Evolutionary conservation across 2,329 filamentous ascomycete genomes (phyloP), one percentile per base, ranked within the genome.

Genomic region (Cadophora gregata): DNA sequence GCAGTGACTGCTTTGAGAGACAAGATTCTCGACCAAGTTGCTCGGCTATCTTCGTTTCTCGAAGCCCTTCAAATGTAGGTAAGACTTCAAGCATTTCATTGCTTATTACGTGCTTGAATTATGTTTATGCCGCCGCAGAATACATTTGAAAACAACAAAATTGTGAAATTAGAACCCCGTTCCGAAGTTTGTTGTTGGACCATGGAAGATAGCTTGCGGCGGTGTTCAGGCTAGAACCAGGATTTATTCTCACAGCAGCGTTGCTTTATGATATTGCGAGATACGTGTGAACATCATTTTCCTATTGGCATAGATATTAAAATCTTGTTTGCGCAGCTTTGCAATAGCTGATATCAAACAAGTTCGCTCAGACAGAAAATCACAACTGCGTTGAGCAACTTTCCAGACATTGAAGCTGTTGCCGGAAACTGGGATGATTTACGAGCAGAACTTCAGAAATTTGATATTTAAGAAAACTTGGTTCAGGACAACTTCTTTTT

Each of bases 401-500:
- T 36, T 33, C 2, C 51, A 2, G 62, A 70, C 25, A 60, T 58
- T 14, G 58, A 65, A 21, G 63, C 67, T 31, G 61, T 66, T 33
- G 64, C 61, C 10, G 58, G 60, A 25, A 58, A 70, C 25, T 72
- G 69, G 70, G 59, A 63, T 2, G 55, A 66, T 14, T 48, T 69
- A 27, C 63, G 65, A 47, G 47, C 29, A 16, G 45, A 68, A 53
- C 63, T 72, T 45, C 55, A 61, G 14, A 66, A 59, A 27, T 55
- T 63, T 5, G 70, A 70, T 2, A 31, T 71, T n/a, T 59, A 67
- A 5, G 59, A 65, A 38, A 62, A 66, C 33, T n/a, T 69, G 9
- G 48, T 68, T 25, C 63, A 67, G 3, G 66, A 70, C 61, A 69
- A 69, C 24, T 70, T 69, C 48, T 71, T 70, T 33, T 72, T 71